These are phyloP conservation scores for Penicillium sp. DNA, from an alignment of 2,329 filamentous ascomycete species.

Conservation along the genomic window DNA sequence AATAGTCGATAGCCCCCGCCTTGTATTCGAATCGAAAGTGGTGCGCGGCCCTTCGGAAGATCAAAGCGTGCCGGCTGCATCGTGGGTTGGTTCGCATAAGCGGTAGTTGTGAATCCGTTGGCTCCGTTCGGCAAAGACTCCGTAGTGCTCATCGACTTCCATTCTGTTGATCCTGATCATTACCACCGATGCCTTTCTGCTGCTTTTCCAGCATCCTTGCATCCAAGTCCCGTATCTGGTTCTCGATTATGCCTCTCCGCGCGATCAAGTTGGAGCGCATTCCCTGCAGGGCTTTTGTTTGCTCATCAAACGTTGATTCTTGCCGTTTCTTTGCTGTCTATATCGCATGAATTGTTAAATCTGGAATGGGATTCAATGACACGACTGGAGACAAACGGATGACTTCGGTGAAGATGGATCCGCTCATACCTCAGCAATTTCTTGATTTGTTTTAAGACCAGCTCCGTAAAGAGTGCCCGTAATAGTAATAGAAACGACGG, in stretches of 20 bases:
- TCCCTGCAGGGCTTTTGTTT: conserved; percentile 47
- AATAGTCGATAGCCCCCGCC: not conserved
- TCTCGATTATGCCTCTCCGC: conserved; percentile 48
- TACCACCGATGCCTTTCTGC: conserved; percentile 28
- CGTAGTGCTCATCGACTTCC: conserved; percentile 10
- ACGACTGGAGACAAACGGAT: not conserved
- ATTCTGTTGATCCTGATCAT: conserved; percentile 21
- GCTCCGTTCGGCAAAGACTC: not conserved
- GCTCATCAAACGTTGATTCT: conserved; percentile 47
- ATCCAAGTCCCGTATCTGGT: conserved; percentile 48
- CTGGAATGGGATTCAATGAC: not conserved
- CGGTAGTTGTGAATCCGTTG: not conserved
- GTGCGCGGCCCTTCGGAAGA: not conserved
- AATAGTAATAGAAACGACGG: conserved; percentile 49
- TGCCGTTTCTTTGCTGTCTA: conserved; percentile 42
- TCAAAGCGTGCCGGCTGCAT: not conserved
- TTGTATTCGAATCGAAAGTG: not conserved
- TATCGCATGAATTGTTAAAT: not conserved
- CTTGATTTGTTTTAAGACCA: conserved; percentile 47
- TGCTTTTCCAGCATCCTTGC: conserved; percentile 35
- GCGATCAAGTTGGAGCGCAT: conserved; percentile 43
- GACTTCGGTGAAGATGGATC: not conserved
- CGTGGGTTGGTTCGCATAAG: not conserved
- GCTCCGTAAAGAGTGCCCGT: conserved; percentile 54
- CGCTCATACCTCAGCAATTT: conserved; percentile 43